Percentiles rank a stretch among this genome's conserved stretches.
Conservation (phyloP, 139 green algal genomes). For the Coccomyxa sp. region DNA sequence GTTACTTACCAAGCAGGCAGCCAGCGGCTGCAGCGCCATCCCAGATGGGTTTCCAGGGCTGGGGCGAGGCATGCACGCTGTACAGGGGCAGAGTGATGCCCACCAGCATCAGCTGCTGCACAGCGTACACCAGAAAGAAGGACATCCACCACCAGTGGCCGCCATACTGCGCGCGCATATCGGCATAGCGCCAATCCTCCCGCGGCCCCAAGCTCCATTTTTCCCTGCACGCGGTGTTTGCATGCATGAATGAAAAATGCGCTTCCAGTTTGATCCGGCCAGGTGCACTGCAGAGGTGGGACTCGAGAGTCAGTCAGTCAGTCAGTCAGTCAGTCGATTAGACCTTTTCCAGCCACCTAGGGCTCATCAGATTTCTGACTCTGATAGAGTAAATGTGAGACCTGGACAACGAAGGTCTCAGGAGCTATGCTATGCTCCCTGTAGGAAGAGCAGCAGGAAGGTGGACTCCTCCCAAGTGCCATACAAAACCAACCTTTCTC, state of each 20-base stretch:
- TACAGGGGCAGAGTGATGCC: constrained; percentile 19
- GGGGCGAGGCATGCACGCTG: background rate
- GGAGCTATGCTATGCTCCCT: too few species aligned
- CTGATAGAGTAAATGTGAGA: too few species aligned
- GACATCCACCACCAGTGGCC: constrained; percentile 32
- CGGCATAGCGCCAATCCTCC: constrained; percentile 69
- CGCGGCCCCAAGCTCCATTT: constrained; percentile 51
- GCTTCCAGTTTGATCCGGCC: background rate
- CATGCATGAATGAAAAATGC: background rate
- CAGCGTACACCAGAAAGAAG: constrained; percentile 15
- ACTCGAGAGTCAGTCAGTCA: background rate
- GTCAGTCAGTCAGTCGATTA: background rate
- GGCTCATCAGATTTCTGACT: background rate
- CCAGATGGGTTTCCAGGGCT: background rate
- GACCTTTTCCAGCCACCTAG: background rate
- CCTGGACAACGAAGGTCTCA: too few species aligned
- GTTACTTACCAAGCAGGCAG: constrained; percentile 6
- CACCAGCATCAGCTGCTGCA: constrained; percentile 20
- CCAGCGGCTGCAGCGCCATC: background rate
- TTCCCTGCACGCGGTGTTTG: constrained; percentile 17
- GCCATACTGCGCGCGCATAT: constrained; percentile 33
- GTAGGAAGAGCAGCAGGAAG: too few species aligned
- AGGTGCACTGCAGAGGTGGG: background rate
- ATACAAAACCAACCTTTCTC: too few species aligned
- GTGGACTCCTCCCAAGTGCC: too few species aligned